Base-by-base conservation (phyloP, 2,329 filamentous ascomycete genomes). In the Dothideomycetidae sp. region DNA sequence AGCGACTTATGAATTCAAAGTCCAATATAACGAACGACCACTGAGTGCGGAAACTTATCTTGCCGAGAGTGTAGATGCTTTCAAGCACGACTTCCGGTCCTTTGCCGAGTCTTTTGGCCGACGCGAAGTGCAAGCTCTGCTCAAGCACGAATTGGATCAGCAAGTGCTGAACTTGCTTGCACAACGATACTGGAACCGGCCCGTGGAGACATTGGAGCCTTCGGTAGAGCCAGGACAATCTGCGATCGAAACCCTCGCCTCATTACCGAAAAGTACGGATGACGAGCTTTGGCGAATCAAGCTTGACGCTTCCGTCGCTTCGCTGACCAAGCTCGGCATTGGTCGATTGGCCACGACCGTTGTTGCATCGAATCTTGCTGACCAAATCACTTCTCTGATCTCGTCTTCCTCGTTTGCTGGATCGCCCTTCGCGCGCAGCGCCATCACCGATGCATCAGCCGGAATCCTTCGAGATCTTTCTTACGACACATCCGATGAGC, bases 1-100 rank as follows among this genome's bases (percentile, higher is more conserved):
- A 59, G 86, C 90, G 3, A 88, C 83, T 0, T 98, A 98, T 53
- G 88, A 98, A 59, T 98, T 93, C 68, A 98, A 98, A 57, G 90
- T 98, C 4, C 92, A 98, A 57, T 98, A 98, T 62, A 98, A 98
- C 52, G 90, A 98, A 55, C 77, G 90, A 5, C 84, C 88, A 1
- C 66, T 98, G 23, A 93, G 84, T 35, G 90, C 90, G 2, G 90
- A 98, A 55, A 93, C 88, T 3, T 98, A 98, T 54, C 71, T 98
- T 28, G 90, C 90, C 2, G 90, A 96, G 57, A 93, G 82, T 47
- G 65, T 98, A 3, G 90, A 98, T 57, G 78, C 79, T 13, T 96
- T 98, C 70, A 98, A 98, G 61, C 92, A 96, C 58, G 83, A 84
- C 0, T 98, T 98, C 63, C 94, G 93, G 55, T 79, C 81, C 47